Percentiles rank a stretch among this genome's conserved stretches.
Evolutionary conservation across 805 yeast species (phyloP).

Genomic region (Candida suzukii): DNA sequence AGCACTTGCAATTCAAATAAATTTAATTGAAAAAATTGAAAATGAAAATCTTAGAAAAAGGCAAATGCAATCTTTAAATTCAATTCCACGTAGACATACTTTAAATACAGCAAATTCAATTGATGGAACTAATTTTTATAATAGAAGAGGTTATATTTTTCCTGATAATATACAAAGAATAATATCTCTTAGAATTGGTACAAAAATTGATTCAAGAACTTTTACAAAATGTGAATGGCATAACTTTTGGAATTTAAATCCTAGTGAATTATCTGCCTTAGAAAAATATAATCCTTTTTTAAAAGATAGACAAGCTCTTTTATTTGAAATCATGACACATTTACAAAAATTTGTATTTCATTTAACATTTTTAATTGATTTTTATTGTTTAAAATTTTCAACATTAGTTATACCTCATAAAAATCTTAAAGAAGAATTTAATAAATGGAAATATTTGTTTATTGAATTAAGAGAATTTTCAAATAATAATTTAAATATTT

Average conservation of each 20-base stretch:
- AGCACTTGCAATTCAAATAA: no score
- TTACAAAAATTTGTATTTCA: constrained; percentile 20
- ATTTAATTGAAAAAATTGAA: no score
- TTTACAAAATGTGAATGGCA: not conserved
- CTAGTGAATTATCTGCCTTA: constrained; percentile 14
- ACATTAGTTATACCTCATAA: constrained; percentile 8
- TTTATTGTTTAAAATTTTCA: constrained; percentile 21
- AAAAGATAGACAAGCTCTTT: constrained; percentile 20
- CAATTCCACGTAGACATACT: no score
- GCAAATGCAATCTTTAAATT: no score
- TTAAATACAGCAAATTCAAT: no score
- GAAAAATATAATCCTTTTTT: constrained; percentile 18
- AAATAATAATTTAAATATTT: constrained; percentile 12
- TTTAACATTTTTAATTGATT: constrained; percentile 17
- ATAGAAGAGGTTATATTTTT: not conserved
- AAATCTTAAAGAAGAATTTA: constrained; percentile 13
- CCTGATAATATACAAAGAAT: not conserved
- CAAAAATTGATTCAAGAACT: not conserved
- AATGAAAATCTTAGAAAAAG: no score
- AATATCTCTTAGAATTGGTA: not conserved
- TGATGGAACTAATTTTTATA: not conserved
- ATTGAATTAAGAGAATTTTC: no score
- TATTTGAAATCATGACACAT: constrained; percentile 20
- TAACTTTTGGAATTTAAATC: constrained; percentile 19
- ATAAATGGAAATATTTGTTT: no score